Evolutionary conservation across 2,329 filamentous ascomycete species (phyloP).

Genomic region (Fusarium annulatum): DNA sequence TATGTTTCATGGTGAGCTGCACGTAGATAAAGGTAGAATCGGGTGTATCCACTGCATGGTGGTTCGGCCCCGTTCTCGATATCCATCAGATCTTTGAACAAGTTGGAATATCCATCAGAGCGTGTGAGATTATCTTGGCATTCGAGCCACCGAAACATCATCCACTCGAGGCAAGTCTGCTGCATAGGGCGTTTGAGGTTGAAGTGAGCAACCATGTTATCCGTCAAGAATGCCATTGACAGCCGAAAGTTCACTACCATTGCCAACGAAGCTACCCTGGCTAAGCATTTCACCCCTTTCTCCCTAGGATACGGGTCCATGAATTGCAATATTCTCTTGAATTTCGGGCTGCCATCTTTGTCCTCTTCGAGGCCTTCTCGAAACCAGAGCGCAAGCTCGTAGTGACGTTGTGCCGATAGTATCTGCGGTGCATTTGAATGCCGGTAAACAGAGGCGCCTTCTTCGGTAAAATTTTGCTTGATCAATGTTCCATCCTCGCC

Average conservation of each 20-base stretch:
- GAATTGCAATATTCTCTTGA: background rate
- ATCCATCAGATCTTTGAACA: background rate
- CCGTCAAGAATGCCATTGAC: background rate
- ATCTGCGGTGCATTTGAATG: fast-evolving
- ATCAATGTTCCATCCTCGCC: background rate
- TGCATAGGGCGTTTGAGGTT: background rate
- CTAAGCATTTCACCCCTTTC: fast-evolving
- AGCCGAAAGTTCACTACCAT: background rate
- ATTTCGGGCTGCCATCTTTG: background rate
- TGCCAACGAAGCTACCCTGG: background rate
- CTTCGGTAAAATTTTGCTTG: background rate
- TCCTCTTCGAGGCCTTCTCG: background rate
- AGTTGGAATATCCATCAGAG: background rate
- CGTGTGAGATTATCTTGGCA: background rate
- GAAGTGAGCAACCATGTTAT: background rate
- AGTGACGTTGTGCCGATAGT: background rate
- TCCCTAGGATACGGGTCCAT: fast-evolving
- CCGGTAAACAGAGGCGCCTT: background rate
- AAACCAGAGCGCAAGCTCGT: background rate
- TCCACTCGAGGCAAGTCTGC: background rate
- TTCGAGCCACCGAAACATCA: background rate
- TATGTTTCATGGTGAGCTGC: background rate
- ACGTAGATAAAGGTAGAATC: background rate
- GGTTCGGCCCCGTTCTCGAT: background rate
- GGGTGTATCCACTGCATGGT: background rate